A percentile compares a stretch with the other conserved stretches of the same genome.
Evolutionary conservation across 192 early-diverging fungal species (phyloP).

Genomic region (Linnemannia hyalina): DNA sequence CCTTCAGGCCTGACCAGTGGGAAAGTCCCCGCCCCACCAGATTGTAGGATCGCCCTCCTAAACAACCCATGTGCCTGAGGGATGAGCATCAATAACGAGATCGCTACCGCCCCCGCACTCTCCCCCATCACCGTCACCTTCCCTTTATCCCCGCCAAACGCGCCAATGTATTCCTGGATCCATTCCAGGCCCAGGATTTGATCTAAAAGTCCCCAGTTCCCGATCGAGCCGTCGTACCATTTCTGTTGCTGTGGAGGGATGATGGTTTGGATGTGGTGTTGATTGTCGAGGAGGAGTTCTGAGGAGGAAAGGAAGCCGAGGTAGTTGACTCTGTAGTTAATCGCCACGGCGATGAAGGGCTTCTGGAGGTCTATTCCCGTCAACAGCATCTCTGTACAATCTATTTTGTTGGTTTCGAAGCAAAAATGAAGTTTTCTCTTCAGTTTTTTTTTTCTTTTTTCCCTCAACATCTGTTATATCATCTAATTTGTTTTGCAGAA

Average conservation of each 20-base stretch:
- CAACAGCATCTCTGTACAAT: constrained; percentile 2
- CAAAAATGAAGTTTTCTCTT: too few relatives aligned
- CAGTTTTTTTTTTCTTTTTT: too few relatives aligned
- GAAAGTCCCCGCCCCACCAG: background rate
- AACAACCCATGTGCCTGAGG: constrained; percentile 10
- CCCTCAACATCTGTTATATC: background rate
- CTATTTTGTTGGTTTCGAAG: background rate
- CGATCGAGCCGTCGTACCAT: constrained; percentile 11
- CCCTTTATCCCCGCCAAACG: constrained; percentile 69
- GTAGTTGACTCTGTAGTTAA: constrained; percentile 63
- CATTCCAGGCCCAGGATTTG: constrained; percentile 66
- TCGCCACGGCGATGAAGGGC: constrained; percentile 51
- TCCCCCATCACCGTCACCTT: constrained; percentile 68
- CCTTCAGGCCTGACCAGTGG: background rate
- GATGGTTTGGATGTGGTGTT: background rate
- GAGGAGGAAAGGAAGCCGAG: constrained; percentile 60
- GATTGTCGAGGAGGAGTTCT: constrained; percentile 20
- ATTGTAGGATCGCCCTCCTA: constrained; percentile 5
- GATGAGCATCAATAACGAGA: constrained; percentile 34
- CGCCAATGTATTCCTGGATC: constrained; percentile 68
- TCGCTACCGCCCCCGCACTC: constrained; percentile 63
- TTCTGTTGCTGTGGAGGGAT: background rate
- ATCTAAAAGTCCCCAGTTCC: constrained; percentile 64
- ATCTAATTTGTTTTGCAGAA: too few relatives aligned
- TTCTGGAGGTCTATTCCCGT: background rate